A percentile compares a stretch with the other conserved stretches of the same genome.
These are phyloP conservation scores for Talaromyces verruculosus DNA, from an alignment of 2,329 filamentous ascomycete genomes.

Conservation along the genomic window DNA sequence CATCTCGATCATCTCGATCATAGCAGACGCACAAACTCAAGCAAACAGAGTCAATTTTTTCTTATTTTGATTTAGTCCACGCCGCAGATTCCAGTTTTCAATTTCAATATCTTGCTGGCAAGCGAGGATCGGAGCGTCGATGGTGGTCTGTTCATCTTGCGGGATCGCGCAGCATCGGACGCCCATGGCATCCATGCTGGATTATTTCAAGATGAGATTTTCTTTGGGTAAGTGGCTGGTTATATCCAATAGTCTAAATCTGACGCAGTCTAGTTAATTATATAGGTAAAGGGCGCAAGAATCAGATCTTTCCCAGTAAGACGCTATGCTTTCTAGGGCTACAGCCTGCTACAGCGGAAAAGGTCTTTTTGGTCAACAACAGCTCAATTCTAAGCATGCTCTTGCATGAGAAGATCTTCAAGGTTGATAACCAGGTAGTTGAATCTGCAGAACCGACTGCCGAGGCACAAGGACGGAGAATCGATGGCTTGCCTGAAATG, in stretches of 20 bases:
- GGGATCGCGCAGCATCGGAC: background rate
- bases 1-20: background rate
- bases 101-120: background rate
- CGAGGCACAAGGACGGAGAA: background rate
- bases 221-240: background rate
- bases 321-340: background rate
- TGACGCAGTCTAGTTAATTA: background rate
- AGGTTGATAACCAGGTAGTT: background rate
- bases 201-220: background rate
- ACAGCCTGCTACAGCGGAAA: background rate
- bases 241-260: background rate
- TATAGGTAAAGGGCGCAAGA: background rate
- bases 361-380: background rate
- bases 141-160: background rate
- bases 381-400: constrained; percentile 1
- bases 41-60: background rate
- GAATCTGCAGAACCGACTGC: background rate
- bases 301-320: background rate
- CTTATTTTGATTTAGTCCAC: background rate
- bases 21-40: background rate
- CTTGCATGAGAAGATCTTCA: background rate
- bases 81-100: too few species aligned
- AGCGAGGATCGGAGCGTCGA: background rate
- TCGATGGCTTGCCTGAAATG: background rate
- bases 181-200: background rate